Base-by-base conservation (phyloP, 495 filamentous ascomycete species). In the Jackrogersella minutella region DNA sequence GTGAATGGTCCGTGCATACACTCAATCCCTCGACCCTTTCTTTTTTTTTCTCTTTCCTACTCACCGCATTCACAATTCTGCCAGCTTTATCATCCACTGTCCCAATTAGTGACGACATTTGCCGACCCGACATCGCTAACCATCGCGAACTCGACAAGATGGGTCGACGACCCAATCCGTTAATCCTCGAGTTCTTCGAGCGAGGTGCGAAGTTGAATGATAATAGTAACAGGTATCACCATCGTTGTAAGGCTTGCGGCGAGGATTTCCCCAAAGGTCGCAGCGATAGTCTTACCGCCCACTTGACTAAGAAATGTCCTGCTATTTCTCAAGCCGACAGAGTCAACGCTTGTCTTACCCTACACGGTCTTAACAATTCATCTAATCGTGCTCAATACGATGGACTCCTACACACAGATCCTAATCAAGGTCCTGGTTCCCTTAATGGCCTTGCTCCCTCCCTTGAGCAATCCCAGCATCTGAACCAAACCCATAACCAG, bases 241-340 rank as follows among this genome's bases (percentile, higher is more conserved):
- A 94, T 74, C 92, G 89, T 2, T 96, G 92, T 84, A 92, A 91
- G 79, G 81, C 86, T 37, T 96, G 92, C 70, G 90, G 91, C 46
- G 90, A 94, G 70, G 85, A 87, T 66, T 94, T 94, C 61, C 90
- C 91, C 41, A 93, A 93, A 68, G 92, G 92, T 66, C 85, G 92
- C 50, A 87, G 91, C 71, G 92, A 96, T 62, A 91, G 86, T 70
- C 77, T 96, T 16, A 89, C 85, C 30, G 87, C 79, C 65, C 92
- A 96, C 71, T 79, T 96, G 44, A 84, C 89, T 40, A 93, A 91
- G 76, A 92, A 89, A 78, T 96, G 92, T 72, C 88, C 88, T 39
- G 89, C 87, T 16, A 88, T 93, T 28, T 81, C 85, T 31, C 77
- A 88, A 57, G 81, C 83, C 39, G 88, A 91, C 57, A 84, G 90